A percentile compares a stretch with the other conserved stretches of the same genome.
Evolutionary conservation across 2,329 filamentous ascomycete genomes (phyloP).

Genomic region (Beauveria sp.): DNA sequence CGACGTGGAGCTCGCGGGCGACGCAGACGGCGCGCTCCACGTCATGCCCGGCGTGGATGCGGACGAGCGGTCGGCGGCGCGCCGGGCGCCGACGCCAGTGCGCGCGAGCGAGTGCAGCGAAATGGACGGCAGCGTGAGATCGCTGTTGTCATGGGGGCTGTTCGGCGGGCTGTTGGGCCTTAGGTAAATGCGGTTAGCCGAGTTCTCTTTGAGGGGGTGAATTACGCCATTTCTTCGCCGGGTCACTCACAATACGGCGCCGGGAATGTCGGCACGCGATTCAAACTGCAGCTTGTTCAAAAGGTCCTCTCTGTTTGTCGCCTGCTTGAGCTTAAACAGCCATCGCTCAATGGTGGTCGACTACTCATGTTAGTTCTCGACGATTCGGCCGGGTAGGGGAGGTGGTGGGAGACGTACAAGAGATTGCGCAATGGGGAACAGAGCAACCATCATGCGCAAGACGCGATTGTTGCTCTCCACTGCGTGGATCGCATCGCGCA

Average conservation of each 20-base stretch:
- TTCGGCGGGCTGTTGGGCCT: slow-evolving; percentile 14
- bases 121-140: slow-evolving; percentile 18
- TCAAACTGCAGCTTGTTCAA: slow-evolving; percentile 16
- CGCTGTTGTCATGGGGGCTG: slow-evolving; percentile 15
- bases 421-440: slow-evolving; percentile 33
- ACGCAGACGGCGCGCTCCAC: slow-evolving; percentile 17
- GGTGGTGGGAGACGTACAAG: slow-evolving; percentile 23
- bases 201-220: not conserved
- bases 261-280: slow-evolving; percentile 17
- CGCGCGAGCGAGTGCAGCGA: slow-evolving; percentile 18
- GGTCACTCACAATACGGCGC: slow-evolving; percentile 18
- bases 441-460: slow-evolving; percentile 27
- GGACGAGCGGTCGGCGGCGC: not conserved
- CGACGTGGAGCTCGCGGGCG: slow-evolving; percentile 14
- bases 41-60: slow-evolving; percentile 6
- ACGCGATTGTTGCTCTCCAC: slow-evolving; percentile 33
- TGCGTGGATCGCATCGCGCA: slow-evolving; percentile 30
- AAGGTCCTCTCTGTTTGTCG: slow-evolving; percentile 14
- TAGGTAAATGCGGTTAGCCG: not conserved
- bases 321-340: slow-evolving; percentile 30
- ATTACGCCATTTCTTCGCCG: not conserved
- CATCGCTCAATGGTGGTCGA: slow-evolving; percentile 32
- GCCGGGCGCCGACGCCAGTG: slow-evolving; percentile 12
- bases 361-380: slow-evolving; percentile 15
- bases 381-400: not conserved